These are phyloP conservation scores for Aspergillus texensis DNA, from an alignment of 2,329 filamentous ascomycete genomes.

Conservation along the genomic window DNA sequence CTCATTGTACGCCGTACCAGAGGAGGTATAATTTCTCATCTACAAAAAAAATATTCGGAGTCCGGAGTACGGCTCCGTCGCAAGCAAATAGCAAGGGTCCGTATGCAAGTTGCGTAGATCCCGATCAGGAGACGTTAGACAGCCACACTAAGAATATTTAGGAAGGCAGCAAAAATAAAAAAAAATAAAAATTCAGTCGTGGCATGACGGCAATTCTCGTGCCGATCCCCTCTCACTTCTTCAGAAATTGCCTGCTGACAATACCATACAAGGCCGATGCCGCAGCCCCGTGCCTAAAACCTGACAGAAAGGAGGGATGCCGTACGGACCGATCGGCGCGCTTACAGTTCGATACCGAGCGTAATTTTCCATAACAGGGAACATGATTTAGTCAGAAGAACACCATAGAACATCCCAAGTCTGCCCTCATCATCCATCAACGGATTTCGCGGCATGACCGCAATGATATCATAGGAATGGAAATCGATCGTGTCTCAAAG, in stretches of 20 bases:
- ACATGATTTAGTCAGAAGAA: background rate
- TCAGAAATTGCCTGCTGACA: background rate
- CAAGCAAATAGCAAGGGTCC: slow-evolving; percentile 1
- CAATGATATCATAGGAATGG: background rate
- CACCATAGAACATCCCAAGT: no score
- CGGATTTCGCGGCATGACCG: background rate
- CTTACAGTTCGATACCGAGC: background rate
- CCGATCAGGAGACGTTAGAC: slow-evolving; percentile 1
- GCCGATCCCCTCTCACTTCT: background rate
- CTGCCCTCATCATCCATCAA: background rate
- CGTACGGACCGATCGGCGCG: slow-evolving; percentile 5
- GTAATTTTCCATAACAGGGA: background rate
- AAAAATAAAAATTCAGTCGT: background rate
- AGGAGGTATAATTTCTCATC: background rate
- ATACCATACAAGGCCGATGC: slow-evolving; percentile 3
- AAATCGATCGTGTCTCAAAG: background rate
- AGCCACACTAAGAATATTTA: background rate
- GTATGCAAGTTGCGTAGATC: slow-evolving; percentile 1
- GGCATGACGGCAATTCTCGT: slow-evolving; percentile 4
- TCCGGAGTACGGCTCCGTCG: slow-evolving; percentile 4
- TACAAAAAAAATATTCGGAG: background rate
- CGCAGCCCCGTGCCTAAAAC: background rate
- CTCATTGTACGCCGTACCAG: background rate
- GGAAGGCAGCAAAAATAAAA: background rate
- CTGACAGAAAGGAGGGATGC: background rate